phyloP scores from a whole-genome alignment of 2,329 filamentous ascomycete species.

The Scortechinia acanthostroma region DNA sequence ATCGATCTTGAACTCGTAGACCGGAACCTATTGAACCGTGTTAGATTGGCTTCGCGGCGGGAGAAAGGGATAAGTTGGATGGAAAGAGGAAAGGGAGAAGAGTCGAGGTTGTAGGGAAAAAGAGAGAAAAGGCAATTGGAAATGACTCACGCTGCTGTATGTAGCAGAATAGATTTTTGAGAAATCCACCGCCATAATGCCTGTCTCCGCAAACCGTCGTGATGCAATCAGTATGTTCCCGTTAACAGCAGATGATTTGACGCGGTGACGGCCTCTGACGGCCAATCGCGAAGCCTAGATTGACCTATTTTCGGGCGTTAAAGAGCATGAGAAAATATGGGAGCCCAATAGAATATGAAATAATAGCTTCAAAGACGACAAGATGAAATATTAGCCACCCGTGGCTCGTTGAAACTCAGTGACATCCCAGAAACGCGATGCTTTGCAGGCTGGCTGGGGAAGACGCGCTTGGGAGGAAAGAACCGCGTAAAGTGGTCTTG shows the following conservation, averaged over 20 bases:
- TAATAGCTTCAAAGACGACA: not conserved
- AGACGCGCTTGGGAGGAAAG: not conserved
- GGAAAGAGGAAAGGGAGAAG: not conserved
- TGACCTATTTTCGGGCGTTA: too few relatives aligned
- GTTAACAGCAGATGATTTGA: too few relatives aligned
- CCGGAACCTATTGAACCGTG: not conserved
- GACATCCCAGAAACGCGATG: not conserved
- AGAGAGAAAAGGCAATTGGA: too few relatives aligned
- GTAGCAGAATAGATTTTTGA: constrained; percentile 1
- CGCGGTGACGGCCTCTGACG: too few relatives aligned
- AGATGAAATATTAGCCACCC: not conserved
- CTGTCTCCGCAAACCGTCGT: not conserved
- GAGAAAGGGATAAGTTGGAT: not conserved
- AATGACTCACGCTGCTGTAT: constrained; percentile 1
- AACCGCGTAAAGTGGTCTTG: not conserved
- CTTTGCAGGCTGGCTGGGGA: not conserved
- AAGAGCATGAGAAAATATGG: too few relatives aligned
- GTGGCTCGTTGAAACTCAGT: not conserved
- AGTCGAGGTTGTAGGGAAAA: too few relatives aligned
- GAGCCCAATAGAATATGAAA: too few relatives aligned
- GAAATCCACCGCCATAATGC: not conserved
- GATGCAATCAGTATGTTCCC: not conserved
- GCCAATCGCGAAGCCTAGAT: too few relatives aligned
- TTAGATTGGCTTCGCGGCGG: not conserved
- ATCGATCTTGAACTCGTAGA: not conserved